Evolutionary conservation across 306 rosid genomes (phyloP), one percentile per base, ranked within the genome.

Genomic region (Quercus glauca): DNA sequence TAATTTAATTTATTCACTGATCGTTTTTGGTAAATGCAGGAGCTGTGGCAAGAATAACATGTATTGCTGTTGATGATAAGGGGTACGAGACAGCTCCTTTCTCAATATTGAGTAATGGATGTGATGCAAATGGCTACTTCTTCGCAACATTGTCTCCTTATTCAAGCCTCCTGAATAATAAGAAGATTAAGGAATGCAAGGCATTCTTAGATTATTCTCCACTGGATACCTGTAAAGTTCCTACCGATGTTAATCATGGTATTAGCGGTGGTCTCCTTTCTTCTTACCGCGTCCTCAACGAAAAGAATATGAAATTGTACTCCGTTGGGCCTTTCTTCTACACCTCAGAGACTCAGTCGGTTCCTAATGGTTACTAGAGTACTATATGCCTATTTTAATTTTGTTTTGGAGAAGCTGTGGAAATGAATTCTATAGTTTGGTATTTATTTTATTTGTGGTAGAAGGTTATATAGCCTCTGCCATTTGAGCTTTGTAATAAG

Each of bases 41-140:
- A 55, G 94, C 90, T 3, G 78, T 77, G 83, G 83, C 80, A 74
- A 73, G 83, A 82, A 83, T 90, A 49, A 78, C 86, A 43, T 90
- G 93, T 55, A 26, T 71, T 43, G 76, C 37, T 63, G 84, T 71
- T 60, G 86, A 81, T 60, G 80, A 20, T 2, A 23, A 23, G 3
- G 31, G 31, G 17, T 59, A 59, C 65, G 65, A 59, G 65, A 21
- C 65, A 59, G 31, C 65, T 59, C 31, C 65, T 72, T 43, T 83
- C 77, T 72, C 88, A 21, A 59, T 69, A 5, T 13, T 79, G 55
- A 86, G 87, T 59, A 64, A 81, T 18, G 67, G 35, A 15, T 83
- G 87, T 13, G 89, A 90, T 78, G 80, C 72, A 18, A 86, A 86
- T 61, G 94, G 94, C 21, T 88, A 90, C 55, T 90, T 84, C 89